These are phyloP conservation scores for Flaveria floridana DNA, from an alignment of 140 eudicot species.

Conservation along the genomic window DNA sequence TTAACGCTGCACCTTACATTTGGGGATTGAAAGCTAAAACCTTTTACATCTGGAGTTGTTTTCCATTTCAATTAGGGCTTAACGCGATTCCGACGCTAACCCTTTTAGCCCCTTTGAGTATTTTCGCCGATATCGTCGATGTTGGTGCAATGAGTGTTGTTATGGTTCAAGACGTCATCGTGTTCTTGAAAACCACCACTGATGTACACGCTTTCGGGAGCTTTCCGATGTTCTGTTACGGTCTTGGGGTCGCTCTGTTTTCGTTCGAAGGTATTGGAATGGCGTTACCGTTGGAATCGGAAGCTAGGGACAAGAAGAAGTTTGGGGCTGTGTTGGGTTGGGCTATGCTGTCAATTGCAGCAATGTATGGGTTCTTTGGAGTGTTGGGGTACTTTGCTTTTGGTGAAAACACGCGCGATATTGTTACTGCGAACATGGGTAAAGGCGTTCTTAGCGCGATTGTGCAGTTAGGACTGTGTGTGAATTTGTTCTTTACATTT, in stretches of 20 bases:
- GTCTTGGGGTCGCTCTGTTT: constrained; percentile 69
- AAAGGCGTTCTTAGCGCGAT: constrained; percentile 55
- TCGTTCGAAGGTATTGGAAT: constrained; percentile 91
- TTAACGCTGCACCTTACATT: constrained; percentile 25
- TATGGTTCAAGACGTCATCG: constrained; percentile 54
- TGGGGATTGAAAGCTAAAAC: constrained; percentile 57
- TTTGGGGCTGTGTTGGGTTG: constrained; percentile 50
- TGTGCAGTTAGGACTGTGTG: constrained; percentile 68
- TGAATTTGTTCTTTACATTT: constrained; percentile 72
- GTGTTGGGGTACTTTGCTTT: constrained; percentile 72
- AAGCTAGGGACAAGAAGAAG: constrained; percentile 56
- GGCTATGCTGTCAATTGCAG: constrained; percentile 58
- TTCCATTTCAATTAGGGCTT: constrained; percentile 78
- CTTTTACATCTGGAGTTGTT: constrained; percentile 64
- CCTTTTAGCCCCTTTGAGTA: constrained; percentile 83
- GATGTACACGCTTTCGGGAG: constrained; percentile 52
- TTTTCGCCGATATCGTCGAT: constrained; percentile 80
- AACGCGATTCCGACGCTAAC: constrained; percentile 77
- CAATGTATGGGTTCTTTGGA: constrained; percentile 65
- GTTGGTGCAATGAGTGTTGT: constrained; percentile 76
- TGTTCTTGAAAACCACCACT: constrained; percentile 29
- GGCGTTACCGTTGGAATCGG: constrained; percentile 82
- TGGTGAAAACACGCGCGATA: constrained; percentile 68
- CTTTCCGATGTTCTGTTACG: constrained; percentile 55
- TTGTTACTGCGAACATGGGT: constrained; percentile 69